These are phyloP conservation scores for Penicillium macrosclerotiorum DNA, from an alignment of 495 filamentous ascomycete genomes.

Conservation along the genomic window DNA sequence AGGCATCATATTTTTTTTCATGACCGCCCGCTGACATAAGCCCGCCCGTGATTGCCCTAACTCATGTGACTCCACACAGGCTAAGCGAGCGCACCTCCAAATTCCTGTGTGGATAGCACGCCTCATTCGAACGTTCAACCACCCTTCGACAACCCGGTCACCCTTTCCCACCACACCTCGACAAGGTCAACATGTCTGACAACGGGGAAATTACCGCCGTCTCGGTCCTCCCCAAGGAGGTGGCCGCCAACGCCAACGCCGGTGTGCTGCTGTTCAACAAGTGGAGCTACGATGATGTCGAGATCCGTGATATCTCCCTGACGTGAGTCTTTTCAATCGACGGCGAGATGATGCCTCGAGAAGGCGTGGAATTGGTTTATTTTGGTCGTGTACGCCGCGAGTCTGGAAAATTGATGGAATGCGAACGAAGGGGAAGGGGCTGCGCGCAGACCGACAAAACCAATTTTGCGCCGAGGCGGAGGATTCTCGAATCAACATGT, in stretches of 20 bases:
- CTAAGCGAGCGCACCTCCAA: constrained; percentile 48
- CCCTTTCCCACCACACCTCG: constrained; percentile 41
- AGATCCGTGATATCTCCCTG: constrained; percentile 98
- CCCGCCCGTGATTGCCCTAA: constrained; percentile 37
- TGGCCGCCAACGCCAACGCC: constrained; percentile 76
- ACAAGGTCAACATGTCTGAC: constrained; percentile 83
- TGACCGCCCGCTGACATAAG: constrained; percentile 1
- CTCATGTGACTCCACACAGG: constrained; percentile 29
- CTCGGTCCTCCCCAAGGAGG: constrained; percentile 92
- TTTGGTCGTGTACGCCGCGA: too few relatives aligned
- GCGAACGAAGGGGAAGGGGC: too few relatives aligned
- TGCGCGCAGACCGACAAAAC: too few relatives aligned
- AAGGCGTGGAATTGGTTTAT: constrained; percentile 11
- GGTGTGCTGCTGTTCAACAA: constrained; percentile 97
- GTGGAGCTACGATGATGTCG: constrained; percentile 98
- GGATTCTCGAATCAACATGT: too few relatives aligned
- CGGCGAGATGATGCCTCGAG: constrained; percentile 8
- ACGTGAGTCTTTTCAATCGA: constrained; percentile 69
- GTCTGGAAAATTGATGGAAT: too few relatives aligned
- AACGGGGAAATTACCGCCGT: constrained; percentile 86
- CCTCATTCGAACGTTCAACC: constrained; percentile 24
- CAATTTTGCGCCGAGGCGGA: constrained; percentile 4
- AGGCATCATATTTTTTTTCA: neutral
- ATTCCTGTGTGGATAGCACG: constrained; percentile 29
- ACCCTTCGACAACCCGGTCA: constrained; percentile 46